Base-by-base conservation (phyloP, 148 eudicot genomes). In the Amaranthus palmeri region DNA sequence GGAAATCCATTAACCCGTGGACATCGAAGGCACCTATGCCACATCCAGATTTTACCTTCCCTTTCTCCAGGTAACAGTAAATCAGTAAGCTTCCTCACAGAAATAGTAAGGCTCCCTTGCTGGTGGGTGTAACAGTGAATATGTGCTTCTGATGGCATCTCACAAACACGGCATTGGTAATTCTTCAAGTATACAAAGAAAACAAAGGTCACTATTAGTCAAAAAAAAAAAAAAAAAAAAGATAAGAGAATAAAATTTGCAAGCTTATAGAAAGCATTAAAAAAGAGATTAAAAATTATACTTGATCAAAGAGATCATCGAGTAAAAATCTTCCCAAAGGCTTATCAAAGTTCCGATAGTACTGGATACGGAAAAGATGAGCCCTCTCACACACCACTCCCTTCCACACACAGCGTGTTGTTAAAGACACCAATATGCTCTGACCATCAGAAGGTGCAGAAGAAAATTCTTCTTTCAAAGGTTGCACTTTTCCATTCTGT, bases 21-120 rank as follows among this genome's bases (percentile, higher is more conserved):
- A 83, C 99, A 96, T 64, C 83, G 84, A 65, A 92, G 83, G 82
- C 99, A 96, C 76, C 99, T 87, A 72, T 92, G 99, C 99, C 99
- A 96, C 99, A 96, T 96, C 97, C 96, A 96, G 58, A 96, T 92
- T 83, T 92, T 96, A 66, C 96, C 89, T 25, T 92, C 96, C 77
- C 44, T 85, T 68, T 91, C 92, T 67, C 98, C 98, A 40, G 93
- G 90, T 72, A 92, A 80, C 47, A 76, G 77, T 70, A 79, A 67
- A 67, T 90, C 99, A n/a, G 86, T 74, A 72, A 96, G 85, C 82
- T 90, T 96, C 83, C 88, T 96, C 54, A 96, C 99, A 18, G 99
- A 96, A 71, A 96, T 96, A 49, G 90, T 96, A 43, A 96, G 96
- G 78, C 90, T 90, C 47, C 99, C 99, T 83, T 96, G 90, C 66